A percentile compares a stretch with the other conserved stretches of the same genome.
These are phyloP conservation scores for Coniochaeta sp. DNA, from an alignment of 2,329 filamentous ascomycete genomes.

Conservation along the genomic window DNA sequence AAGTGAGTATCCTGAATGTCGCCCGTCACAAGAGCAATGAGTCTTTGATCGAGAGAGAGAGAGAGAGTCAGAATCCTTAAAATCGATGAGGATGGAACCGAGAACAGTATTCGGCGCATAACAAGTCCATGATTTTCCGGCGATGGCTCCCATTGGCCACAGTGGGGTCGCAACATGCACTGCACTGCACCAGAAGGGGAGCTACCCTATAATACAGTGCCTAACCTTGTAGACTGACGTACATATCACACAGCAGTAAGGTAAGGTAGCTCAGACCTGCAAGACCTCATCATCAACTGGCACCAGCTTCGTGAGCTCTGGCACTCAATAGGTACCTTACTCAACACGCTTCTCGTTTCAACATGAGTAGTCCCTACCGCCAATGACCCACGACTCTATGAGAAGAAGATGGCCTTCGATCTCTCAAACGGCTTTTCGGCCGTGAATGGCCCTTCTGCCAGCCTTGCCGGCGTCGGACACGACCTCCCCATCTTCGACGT, in stretches of 20 bases:
- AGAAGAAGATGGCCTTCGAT: constrained; percentile 57
- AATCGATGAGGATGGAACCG: neutral
- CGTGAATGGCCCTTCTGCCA: constrained; percentile 51
- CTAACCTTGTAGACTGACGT: neutral
- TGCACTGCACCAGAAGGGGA: neutral
- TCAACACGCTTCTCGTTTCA: neutral
- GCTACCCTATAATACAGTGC: neutral
- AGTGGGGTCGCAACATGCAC: neutral
- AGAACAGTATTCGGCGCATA: neutral
- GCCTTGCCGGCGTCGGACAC: constrained; percentile 30
- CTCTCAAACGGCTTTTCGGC: constrained; percentile 64
- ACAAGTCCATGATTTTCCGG: neutral
- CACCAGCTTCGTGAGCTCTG: no score
- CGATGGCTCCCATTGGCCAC: neutral
- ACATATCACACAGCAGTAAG: no score
- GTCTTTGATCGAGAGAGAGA: neutral
- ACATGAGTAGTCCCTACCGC: neutral
- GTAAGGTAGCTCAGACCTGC: neutral
- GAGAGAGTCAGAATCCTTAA: neutral
- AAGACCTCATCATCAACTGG: neutral
- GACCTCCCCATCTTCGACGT: constrained; percentile 88
- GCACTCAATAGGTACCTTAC: no score
- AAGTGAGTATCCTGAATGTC: no score
- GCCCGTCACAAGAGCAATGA: neutral
- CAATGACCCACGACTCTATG: neutral